Conservation (phyloP, 73 alveolate genomes). For the Tetrahymena thermophila region DNA sequence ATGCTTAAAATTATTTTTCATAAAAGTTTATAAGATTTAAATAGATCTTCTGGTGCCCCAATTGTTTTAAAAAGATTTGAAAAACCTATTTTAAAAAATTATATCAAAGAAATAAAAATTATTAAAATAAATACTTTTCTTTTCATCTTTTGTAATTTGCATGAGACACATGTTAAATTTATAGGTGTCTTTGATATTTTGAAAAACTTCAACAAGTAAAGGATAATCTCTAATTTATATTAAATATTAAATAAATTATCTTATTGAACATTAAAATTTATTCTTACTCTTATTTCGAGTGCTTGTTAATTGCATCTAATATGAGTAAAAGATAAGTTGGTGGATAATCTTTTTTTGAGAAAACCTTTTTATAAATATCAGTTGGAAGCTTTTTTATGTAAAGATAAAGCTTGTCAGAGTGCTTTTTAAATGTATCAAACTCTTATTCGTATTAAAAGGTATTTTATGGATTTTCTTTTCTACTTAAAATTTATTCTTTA, state of each 20-base stretch:
- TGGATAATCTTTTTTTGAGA: background rate
- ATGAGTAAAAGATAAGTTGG: background rate
- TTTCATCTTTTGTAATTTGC: background rate
- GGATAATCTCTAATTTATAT: background rate
- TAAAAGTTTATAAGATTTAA: background rate
- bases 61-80: background rate
- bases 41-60: background rate
- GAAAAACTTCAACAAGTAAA: background rate
- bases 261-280: background rate
- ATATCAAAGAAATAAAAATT: background rate
- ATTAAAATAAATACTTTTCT: background rate
- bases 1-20: background rate
- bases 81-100: background rate
- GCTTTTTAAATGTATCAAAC: background rate
- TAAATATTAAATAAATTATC: background rate
- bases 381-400: background rate
- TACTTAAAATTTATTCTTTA: background rate
- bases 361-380: background rate
- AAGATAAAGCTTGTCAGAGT: background rate
- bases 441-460: background rate
- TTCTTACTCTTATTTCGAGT: background rate
- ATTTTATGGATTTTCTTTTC: background rate
- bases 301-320: background rate
- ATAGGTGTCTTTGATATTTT: background rate
- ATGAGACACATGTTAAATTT: background rate